Base-by-base conservation (phyloP, 2,329 filamentous ascomycete genomes). In the Arthrobotrys pseudoclavata region DNA sequence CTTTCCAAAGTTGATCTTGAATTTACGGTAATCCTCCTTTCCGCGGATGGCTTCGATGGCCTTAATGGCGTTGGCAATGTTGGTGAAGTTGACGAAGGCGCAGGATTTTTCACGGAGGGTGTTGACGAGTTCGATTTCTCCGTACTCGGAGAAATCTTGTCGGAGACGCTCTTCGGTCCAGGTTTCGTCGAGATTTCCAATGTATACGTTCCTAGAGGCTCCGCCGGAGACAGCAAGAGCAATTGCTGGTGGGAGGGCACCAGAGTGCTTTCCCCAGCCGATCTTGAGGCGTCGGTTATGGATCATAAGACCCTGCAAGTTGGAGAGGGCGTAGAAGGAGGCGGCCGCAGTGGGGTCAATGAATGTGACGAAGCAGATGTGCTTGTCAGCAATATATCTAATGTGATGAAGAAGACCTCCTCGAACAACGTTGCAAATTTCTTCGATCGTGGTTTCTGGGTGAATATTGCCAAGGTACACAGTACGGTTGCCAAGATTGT, bases 1-100 rank as follows among this genome's bases (percentile, higher is more conserved):
- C 86, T 99, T 99, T 85, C 96, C 96, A 83, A 99, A 99, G 86
- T 99, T 99, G 84, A 99, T 95, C 88, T 99, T 99, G 90, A 99
- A 99, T 82, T 96, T 91, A 85, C 91, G 93, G 87, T 99, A 99
- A 83, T 99, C 96, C 50, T 98, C 96, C 83, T 94, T 94, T 82
- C 94, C 92, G 72, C 96, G 90, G 80, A 99, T 90, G 22, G 94
- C 96, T 85, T 99, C 96, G 80, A 99, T 99, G 0, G 96, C 96
- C 87, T 99, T 99, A 87, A 99, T 99, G 62, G 96, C 96, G 82
- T 99, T 99, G 83, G 96, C 96, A 83, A 99, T 99, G 86, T 99
- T 99, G 83, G 96, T 99, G 84, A 99, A 99, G 86, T 99, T 99
- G 84, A 99, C 96, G 83, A 99, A 99, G 0, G 96, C 96, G 84